Conservation (phyloP, 2,329 filamentous ascomycete species). For the Cladophialophora carrionii region DNA sequence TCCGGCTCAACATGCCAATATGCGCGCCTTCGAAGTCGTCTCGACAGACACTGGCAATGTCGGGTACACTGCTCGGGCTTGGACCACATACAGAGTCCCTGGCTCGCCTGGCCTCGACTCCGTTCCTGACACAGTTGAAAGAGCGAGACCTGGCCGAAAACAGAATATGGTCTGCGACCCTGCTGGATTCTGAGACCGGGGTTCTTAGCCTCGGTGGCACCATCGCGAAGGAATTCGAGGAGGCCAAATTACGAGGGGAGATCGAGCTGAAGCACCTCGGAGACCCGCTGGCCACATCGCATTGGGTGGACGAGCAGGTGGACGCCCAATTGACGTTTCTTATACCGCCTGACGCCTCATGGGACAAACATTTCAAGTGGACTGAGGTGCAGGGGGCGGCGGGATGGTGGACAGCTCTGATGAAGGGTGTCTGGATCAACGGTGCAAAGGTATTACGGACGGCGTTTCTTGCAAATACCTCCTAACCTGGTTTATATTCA, state of each 20-base stretch:
- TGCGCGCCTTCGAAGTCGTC: slow-evolving; percentile 41
- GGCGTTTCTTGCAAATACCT: not conserved
- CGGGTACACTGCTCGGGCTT: slow-evolving; percentile 42
- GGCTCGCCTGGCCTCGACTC: slow-evolving; percentile 37
- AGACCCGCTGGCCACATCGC: slow-evolving; percentile 17
- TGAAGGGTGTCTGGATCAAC: slow-evolving; percentile 43
- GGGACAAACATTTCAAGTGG: slow-evolving; percentile 41
- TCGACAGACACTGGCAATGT: slow-evolving; percentile 38
- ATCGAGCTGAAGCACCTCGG: slow-evolving; percentile 38
- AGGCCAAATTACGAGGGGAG: slow-evolving; percentile 39
- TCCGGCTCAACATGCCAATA: slow-evolving; percentile 39
- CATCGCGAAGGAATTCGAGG: slow-evolving; percentile 37
- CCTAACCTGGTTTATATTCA: not conserved
- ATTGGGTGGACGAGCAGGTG: slow-evolving; percentile 32
- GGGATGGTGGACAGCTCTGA: slow-evolving; percentile 44
- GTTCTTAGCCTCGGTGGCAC: slow-evolving; percentile 43
- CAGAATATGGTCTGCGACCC: slow-evolving; percentile 40
- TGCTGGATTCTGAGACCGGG: slow-evolving; percentile 41
- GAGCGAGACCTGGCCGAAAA: slow-evolving; percentile 33
- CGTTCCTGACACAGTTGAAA: slow-evolving; percentile 39
- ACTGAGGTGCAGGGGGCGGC: slow-evolving; percentile 40
- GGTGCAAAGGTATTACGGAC: slow-evolving; percentile 34
- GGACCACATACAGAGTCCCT: slow-evolving; percentile 37
- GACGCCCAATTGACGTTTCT: slow-evolving; percentile 23
- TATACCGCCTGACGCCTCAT: slow-evolving; percentile 21